Conservation (phyloP, 306 rosid species). For the Cucurbita argyrosperma region DNA sequence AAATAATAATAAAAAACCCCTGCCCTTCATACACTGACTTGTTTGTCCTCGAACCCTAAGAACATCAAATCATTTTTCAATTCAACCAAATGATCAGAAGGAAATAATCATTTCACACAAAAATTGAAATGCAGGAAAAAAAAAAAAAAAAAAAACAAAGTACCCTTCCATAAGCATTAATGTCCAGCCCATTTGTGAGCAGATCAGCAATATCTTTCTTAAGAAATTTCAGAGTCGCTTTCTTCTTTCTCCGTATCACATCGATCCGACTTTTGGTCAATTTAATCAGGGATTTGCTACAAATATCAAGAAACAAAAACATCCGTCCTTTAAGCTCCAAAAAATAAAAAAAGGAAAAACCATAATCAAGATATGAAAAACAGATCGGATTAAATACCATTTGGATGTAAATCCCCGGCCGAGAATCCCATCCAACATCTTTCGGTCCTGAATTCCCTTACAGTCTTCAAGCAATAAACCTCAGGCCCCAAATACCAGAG, state of each 20-base stretch:
- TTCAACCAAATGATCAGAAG: constrained; percentile 1
- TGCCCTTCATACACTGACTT: not conserved
- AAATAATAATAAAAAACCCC: not conserved
- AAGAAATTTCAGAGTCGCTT: constrained; percentile 81
- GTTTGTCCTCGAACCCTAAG: not conserved
- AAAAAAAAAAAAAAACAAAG: not conserved
- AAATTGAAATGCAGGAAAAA: not conserved
- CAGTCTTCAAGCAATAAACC: constrained; percentile 13
- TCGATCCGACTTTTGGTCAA: constrained; percentile 83
- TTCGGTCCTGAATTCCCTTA: constrained; percentile 10
- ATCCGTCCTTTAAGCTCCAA: not conserved
- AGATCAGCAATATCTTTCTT: constrained; percentile 85
- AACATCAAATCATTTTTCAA: not conserved
- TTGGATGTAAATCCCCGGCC: constrained; percentile 74
- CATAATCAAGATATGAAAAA: not conserved
- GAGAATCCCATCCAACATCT: constrained; percentile 75
- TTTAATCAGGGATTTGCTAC: constrained; percentile 70
- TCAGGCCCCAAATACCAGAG: constrained; percentile 14
- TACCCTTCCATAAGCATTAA: constrained; percentile 81
- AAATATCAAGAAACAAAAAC: not conserved
- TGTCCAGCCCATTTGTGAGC: constrained; percentile 55
- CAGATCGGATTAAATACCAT: constrained; percentile 42
- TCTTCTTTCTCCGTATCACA: constrained; percentile 79
- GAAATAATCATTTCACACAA: not conserved
- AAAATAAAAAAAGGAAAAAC: not conserved